A percentile compares a stretch with the other conserved stretches of the same genome.
These are phyloP conservation scores for Globisporangium spiculum DNA, from an alignment of 352 stramenopile genomes.

Conservation along the genomic window DNA sequence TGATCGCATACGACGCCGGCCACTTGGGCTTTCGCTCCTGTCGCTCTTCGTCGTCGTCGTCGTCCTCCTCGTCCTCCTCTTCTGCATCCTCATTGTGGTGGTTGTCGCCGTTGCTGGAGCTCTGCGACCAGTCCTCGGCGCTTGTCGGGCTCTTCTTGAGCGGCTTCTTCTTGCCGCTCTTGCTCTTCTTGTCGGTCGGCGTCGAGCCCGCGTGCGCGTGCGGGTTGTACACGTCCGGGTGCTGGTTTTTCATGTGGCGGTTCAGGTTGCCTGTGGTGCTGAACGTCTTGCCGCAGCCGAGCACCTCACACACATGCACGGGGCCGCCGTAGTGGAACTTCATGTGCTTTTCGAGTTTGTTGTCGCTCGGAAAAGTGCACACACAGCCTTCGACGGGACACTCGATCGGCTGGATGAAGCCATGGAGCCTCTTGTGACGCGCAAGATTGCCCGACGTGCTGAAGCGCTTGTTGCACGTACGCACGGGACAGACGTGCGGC, in stretches of 20 bases:
- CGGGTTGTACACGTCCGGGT: constrained; percentile 13
- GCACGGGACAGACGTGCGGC: constrained; percentile 44
- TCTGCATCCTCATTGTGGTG: not conserved
- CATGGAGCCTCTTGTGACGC: constrained; percentile 52
- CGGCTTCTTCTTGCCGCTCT: not conserved
- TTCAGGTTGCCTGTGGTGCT: constrained; percentile 57
- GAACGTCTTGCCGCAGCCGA: constrained; percentile 55
- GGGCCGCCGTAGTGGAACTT: constrained; percentile 41
- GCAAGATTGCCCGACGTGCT: constrained; percentile 52
- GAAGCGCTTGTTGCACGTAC: constrained; percentile 46
- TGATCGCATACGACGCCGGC: not conserved
- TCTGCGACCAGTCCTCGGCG: constrained; percentile 15
- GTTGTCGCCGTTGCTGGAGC: constrained; percentile 7
- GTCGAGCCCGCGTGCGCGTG: constrained; percentile 1
- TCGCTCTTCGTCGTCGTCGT: not conserved
- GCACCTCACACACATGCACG: constrained; percentile 10
- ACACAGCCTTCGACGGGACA: constrained; percentile 32
- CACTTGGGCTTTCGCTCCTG: constrained; percentile 1
- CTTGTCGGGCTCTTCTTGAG: constrained; percentile 14
- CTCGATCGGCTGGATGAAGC: constrained; percentile 33
- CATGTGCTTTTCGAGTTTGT: constrained; percentile 52
- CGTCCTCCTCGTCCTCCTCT: constrained; percentile 2
- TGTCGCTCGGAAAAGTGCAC: constrained; percentile 40
- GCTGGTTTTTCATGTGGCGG: constrained; percentile 25
- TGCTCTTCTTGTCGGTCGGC: not conserved